Evolutionary conservation across 2,329 filamentous ascomycete species (phyloP).

Genomic region (Trichoderma sp.): DNA sequence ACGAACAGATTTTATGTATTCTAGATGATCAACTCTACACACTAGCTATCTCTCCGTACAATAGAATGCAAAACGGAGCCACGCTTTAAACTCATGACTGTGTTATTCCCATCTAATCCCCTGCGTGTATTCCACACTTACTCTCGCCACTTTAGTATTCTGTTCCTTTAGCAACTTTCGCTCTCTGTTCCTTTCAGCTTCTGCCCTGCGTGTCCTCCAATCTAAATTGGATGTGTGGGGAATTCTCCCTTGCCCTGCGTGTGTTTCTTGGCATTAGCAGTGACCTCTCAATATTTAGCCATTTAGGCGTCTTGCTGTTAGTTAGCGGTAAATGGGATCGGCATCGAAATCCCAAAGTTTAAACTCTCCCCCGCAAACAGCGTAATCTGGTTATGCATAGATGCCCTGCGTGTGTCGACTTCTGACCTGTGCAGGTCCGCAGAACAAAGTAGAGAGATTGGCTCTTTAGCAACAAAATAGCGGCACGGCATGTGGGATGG

Average conservation of each 20-base stretch:
- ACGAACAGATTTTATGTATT: neutral
- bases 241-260: neutral
- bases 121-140: neutral
- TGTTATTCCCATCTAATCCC: slow-evolving; percentile 12
- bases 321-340: neutral
- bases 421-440: slow-evolving; percentile 19
- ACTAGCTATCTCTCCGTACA: neutral
- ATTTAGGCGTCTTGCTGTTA: slow-evolving; percentile 1
- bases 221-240: slow-evolving; percentile 7
- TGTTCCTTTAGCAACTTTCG: neutral
- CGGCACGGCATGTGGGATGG: neutral
- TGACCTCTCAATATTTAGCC: neutral
- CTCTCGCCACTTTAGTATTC: neutral
- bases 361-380: neutral
- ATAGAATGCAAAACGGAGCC: neutral
- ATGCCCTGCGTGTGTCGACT: slow-evolving; percentile 36
- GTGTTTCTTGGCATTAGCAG: neutral
- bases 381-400: neutral
- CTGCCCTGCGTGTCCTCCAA: slow-evolving; percentile 19
- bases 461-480: neutral
- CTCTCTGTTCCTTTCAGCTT: neutral
- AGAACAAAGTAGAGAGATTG: neutral
- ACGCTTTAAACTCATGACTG: neutral
- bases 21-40: neutral
- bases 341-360: neutral